Evolutionary conservation across 208 protist genomes (phyloP), one percentile per base, ranked within the genome.

Genomic region (Acanthamoeba lenticulata): DNA sequence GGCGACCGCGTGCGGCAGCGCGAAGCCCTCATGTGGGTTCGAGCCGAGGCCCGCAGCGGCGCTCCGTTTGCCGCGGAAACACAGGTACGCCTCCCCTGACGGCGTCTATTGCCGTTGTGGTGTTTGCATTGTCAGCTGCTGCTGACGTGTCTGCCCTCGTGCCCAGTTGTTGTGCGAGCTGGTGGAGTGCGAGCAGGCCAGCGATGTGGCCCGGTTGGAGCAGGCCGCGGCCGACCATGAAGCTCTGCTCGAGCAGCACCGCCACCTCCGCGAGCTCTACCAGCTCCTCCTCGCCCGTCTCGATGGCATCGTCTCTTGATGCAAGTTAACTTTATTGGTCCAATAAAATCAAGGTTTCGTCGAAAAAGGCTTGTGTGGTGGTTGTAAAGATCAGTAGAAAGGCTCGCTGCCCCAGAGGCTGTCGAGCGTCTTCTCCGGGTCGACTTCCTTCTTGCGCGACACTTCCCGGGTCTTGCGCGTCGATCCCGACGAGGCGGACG

Each of bases 381-480:
- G 49, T 57, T 57, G 13, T n/a, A n/a, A 15, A 15, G 45, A 67
- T 44, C 13, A 74, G 34, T 74, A 74, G 36, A 44, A 74, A 1
- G 65, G 29, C 19, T 74, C 65, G 19, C 62, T 72, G 11, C 34
- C 32, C 65, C 65, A 74, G 13, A 74, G 65, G 65, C 65, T 74
- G 65, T 74, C 65, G 34, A 74, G 65, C 1, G 65, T 74, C 65
- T 74, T 74, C 65, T 74, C 65, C 34, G 65, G 65, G 21, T 74
- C 65, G 65, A n/a, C 65, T 74, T 74, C 65, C 34, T 74, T 15
- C 65, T 74, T 57, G n/a, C n/a, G n/a, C n/a, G n/a, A n/a, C n/a
- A n/a, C 49, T 57, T 57, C 49, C 49, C 19, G 49, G 49, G 49
- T 9, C 13, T 19, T 57, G 49, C 13, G 19, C 13, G 49, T 57